Percentiles rank a stretch among this genome's conserved stretches.
Evolutionary conservation across 331 rosid genomes (phyloP).

Genomic region (Acacia pycnantha): DNA sequence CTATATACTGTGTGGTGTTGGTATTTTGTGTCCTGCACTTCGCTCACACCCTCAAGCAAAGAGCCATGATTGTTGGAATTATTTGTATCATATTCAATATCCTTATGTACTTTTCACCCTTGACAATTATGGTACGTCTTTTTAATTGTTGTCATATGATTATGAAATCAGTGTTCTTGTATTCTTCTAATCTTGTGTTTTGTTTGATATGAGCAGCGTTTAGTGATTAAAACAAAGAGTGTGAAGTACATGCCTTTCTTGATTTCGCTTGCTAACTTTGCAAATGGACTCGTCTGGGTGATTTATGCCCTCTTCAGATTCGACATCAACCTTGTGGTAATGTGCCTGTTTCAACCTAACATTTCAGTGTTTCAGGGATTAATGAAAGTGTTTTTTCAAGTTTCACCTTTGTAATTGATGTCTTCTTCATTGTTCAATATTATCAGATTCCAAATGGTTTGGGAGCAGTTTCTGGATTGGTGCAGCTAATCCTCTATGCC

Average conservation of each 20-base stretch:
- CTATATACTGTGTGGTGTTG: slow-evolving; percentile 27
- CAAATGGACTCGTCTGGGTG: slow-evolving; percentile 58
- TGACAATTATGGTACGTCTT: slow-evolving; percentile 71
- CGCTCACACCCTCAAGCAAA: slow-evolving; percentile 22
- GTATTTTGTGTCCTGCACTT: slow-evolving; percentile 26
- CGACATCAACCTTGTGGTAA: slow-evolving; percentile 68
- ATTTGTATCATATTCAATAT: slow-evolving; percentile 58
- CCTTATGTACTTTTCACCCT: slow-evolving; percentile 68
- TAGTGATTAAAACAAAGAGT: slow-evolving; percentile 67
- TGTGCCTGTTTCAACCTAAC: neutral
- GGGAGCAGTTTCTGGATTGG: slow-evolving; percentile 45
- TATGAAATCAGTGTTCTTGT: neutral
- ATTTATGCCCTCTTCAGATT: slow-evolving; percentile 58
- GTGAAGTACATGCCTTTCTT: slow-evolving; percentile 85
- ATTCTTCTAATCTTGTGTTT: neutral
- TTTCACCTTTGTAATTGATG: neutral
- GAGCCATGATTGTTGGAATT: slow-evolving; percentile 47
- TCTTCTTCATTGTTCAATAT: too few relatives aligned
- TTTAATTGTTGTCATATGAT: too few relatives aligned
- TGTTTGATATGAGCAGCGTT: slow-evolving; percentile 36
- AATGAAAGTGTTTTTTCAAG: neutral
- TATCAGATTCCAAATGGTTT: slow-evolving; percentile 67
- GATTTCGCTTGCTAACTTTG: slow-evolving; percentile 63
- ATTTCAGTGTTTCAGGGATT: neutral
- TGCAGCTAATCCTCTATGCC: slow-evolving; percentile 38